phyloP scores from a whole-genome alignment of 345 rosid genomes.

The Lepidium aucheri region DNA sequence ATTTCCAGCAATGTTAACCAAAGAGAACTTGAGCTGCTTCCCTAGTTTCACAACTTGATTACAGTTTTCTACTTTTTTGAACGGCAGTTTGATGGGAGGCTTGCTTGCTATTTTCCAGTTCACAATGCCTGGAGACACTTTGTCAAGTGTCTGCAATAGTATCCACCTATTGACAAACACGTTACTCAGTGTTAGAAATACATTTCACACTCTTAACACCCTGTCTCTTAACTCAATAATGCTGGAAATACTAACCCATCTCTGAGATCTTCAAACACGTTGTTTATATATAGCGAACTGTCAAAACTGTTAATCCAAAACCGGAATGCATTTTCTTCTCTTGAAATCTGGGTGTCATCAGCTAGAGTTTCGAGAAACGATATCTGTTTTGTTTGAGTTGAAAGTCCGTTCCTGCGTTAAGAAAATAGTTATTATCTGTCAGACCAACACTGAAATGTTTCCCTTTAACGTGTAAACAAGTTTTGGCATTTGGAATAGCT shows the following conservation, averaged over 20 bases:
- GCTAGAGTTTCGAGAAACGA: slow-evolving; percentile 68
- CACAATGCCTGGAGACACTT: slow-evolving; percentile 89
- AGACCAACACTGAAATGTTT: background rate
- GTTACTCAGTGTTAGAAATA: background rate
- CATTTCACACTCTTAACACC: background rate
- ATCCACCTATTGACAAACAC: slow-evolving; percentile 60
- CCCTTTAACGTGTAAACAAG: background rate
- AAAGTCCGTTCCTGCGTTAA: slow-evolving; percentile 75
- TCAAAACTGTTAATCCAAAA: slow-evolving; percentile 96
- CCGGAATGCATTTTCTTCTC: slow-evolving; percentile 96
- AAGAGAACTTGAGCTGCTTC: slow-evolving; percentile 87
- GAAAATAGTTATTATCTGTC: background rate
- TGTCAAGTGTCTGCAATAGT: slow-evolving; percentile 87
- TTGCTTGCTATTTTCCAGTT: slow-evolving; percentile 90
- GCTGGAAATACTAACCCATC: slow-evolving; percentile 58
- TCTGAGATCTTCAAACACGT: slow-evolving; percentile 95
- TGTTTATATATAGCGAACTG: slow-evolving; percentile 60
- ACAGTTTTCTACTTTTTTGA: slow-evolving; percentile 95
- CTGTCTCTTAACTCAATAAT: background rate
- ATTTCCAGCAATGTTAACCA: slow-evolving; percentile 92
- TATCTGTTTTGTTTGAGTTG: slow-evolving; percentile 75
- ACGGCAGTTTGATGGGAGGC: slow-evolving; percentile 94
- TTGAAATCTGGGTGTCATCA: slow-evolving; percentile 78
- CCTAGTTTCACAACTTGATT: slow-evolving; percentile 95
- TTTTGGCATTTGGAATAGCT: background rate